Conservation (phyloP, 176 grass and related monocot species). For the Tuctoria greenei region DNA sequence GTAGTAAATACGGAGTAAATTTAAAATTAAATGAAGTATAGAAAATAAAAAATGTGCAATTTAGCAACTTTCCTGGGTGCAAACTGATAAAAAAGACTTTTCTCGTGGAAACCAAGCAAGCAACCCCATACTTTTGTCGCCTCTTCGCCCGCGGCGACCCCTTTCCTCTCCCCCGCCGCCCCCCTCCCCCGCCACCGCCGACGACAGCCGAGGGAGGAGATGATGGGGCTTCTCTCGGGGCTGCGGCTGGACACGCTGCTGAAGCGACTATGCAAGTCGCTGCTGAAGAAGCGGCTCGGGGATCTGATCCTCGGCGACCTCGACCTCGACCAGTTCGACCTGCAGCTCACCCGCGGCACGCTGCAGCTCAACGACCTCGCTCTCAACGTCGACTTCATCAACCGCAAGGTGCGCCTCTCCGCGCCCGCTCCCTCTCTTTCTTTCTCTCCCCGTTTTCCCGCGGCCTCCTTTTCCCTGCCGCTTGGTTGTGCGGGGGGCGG, state of each 20-base stretch:
- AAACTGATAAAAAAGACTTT: background rate
- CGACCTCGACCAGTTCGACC: conserved; percentile 90
- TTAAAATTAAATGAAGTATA: no score
- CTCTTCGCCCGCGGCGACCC: background rate
- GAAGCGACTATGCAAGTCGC: conserved; percentile 88
- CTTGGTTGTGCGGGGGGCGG: background rate
- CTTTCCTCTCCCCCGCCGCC: no score
- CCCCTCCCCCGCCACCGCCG: background rate
- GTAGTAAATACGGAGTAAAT: background rate
- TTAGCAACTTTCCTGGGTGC: background rate
- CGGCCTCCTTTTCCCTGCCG: background rate
- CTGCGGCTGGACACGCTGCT: conserved; percentile 51
- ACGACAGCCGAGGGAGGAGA: background rate
- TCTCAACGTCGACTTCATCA: conserved; percentile 86
- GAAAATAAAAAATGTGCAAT: background rate
- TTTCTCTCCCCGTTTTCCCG: background rate
- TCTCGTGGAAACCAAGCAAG: background rate
- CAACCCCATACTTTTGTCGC: background rate
- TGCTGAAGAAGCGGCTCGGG: conserved; percentile 91
- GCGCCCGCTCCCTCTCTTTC: no score
- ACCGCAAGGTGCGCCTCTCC: conserved; percentile 62
- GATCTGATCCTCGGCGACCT: conserved; percentile 90
- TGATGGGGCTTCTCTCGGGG: conserved; percentile 52
- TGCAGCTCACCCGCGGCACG: conserved; percentile 71
- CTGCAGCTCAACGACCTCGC: conserved; percentile 81